These are phyloP conservation scores for Lepidium sativum DNA, from an alignment of 345 rosid species.

Conservation along the genomic window DNA sequence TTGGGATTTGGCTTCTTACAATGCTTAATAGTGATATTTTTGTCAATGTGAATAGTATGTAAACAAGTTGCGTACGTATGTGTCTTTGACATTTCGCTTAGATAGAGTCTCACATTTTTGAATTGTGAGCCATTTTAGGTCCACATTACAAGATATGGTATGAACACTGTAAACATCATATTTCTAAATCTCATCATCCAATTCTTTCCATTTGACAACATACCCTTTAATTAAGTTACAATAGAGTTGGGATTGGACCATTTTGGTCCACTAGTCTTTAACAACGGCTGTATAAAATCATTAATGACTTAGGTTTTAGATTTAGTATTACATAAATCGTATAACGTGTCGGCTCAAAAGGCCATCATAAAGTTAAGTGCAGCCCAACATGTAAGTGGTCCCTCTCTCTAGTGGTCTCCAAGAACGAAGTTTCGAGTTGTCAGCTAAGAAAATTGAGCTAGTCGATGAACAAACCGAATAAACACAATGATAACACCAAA, in stretches of 20 bases:
- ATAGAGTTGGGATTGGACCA: neutral
- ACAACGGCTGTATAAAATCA: neutral
- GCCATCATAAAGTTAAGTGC: too few species aligned
- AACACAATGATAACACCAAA: too few species aligned
- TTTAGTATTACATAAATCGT: neutral
- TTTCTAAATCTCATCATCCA: neutral
- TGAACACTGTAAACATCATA: neutral
- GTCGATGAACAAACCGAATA: too few species aligned
- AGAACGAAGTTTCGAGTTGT: too few species aligned
- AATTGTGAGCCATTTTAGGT: slow-evolving; percentile 16
- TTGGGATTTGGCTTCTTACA: neutral
- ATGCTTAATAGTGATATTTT: neutral
- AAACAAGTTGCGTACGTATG: neutral
- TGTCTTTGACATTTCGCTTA: slow-evolving; percentile 11
- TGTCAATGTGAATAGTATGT: neutral
- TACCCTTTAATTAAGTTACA: neutral
- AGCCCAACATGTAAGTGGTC: too few species aligned
- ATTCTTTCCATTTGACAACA: neutral
- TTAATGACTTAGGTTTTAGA: neutral
- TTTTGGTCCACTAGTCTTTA: neutral
- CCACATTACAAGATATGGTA: neutral
- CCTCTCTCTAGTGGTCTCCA: too few species aligned
- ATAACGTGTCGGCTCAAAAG: too few species aligned
- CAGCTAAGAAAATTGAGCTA: too few species aligned
- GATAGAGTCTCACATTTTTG: slow-evolving; percentile 14